Evolutionary conservation across 345 rosid species (phyloP).

Genomic region (Eucalyptus victrix): DNA sequence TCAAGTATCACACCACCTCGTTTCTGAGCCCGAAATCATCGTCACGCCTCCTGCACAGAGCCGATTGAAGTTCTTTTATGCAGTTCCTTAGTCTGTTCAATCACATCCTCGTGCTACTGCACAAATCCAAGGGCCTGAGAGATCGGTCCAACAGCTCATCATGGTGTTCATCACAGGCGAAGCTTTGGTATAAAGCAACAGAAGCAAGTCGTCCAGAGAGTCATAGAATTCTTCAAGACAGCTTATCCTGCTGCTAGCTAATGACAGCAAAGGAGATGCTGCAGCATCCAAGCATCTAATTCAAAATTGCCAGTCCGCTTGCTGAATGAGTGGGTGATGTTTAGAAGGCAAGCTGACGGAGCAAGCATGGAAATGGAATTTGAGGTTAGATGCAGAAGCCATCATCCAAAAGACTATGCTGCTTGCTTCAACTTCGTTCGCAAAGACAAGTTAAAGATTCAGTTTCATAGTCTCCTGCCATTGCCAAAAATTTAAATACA

Average conservation of each 20-base stretch:
- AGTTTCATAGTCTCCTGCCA: not conserved
- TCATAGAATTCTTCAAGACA: slow-evolving; percentile 8
- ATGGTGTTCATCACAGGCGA: not conserved
- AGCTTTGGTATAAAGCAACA: not conserved
- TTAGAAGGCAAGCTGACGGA: not conserved
- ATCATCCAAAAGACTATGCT: not conserved
- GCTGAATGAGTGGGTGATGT: slow-evolving; percentile 1
- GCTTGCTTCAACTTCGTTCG: not conserved
- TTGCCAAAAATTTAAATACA: not conserved
- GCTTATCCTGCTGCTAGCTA: not conserved
- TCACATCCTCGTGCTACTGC: slow-evolving; percentile 2
- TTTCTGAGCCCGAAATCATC: not conserved
- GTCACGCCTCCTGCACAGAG: slow-evolving; percentile 1
- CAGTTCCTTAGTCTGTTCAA: slow-evolving; percentile 2
- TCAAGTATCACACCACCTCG: slow-evolving; percentile 21
- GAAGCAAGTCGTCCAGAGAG: slow-evolving; percentile 2
- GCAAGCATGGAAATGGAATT: not conserved
- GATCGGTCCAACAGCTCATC: slow-evolving; percentile 4
- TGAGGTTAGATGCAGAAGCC: not conserved
- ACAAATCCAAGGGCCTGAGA: slow-evolving; percentile 7
- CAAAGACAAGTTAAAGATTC: not conserved
- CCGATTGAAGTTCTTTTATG: slow-evolving; percentile 2
- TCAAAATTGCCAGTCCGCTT: not conserved
- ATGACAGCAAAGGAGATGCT: not conserved
- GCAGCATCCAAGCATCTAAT: not conserved